Base-by-base conservation (phyloP, 495 filamentous ascomycete species). In the Tuber magnatum region DNA sequence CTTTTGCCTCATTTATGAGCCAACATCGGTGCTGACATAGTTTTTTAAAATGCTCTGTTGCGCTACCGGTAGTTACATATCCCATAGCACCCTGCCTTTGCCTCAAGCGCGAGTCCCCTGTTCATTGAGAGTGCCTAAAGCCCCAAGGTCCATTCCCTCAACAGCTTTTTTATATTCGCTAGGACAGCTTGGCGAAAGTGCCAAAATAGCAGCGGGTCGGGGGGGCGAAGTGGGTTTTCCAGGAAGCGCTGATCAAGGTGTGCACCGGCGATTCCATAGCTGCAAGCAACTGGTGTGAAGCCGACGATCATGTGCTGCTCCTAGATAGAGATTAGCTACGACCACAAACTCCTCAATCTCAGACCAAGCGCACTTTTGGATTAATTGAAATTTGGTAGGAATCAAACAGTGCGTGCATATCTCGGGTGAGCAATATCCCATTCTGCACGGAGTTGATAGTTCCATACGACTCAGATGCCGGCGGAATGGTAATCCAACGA, bases 401-500 rank as follows among this genome's bases (percentile, higher is more conserved):
- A 76, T 85, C 82, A 75, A 84, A 85, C 6, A 81, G 35, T 28
- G 71, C 3, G 71, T 85, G 82, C 77, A 84, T 77, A 79, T 70
- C 65, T n/a, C 51, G 32, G 18, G 44, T 48, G 46, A 85, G 79
- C 40, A 85, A 75, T 44, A 85, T 71, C 10, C 83, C 84, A 82
- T 85, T 85, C 71, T 85, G 81, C 46, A 80, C 76, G 5, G 83
- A 85, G 77, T 84, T 84, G 44, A 85, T 85, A 32, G 46, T n/a
- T 78, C 65, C 71, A 44, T 56, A 12, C 20, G 72, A 68, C n/a
- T 51, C 35, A 28, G 38, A 74, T 70, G 61, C 46, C 43, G 76
- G 73, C 32, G 68, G 38, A 81, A 79, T 78, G 18, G 76, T 81
- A 51, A 85, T 84, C 82, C 80, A 85, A 68, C 78, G 74, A 68